Evolutionary conservation across 2,329 filamentous ascomycete genomes (phyloP), one percentile per base, ranked within the genome.

Genomic region (Reticulascus tulasneorum): DNA sequence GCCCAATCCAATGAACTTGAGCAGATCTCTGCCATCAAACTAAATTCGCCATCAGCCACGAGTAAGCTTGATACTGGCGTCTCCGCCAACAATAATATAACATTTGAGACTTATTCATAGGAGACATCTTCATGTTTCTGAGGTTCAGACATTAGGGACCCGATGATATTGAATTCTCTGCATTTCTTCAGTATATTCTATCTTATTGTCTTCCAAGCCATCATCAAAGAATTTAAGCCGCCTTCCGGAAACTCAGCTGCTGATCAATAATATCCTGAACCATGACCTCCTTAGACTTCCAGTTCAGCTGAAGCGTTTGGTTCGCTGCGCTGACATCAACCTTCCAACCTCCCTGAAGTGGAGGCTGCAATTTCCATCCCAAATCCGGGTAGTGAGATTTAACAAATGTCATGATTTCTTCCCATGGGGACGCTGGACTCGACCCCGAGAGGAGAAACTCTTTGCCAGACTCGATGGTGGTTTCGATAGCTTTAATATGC

Each of bases 361-460:
- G 18, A 3, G 35, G 16, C 9, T 37, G 20, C 0, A 37, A 15
- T 7, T 32, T 21, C 11, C 17, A 26, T 8, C 12, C 28, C 8
- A 23, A 13, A 19, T 18, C 4, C 11, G 35, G 35, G 4, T 37
- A 37, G 8, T 31, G 9, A 9, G n/a, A 16, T 16, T 37, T 27
- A 9, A 21, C 17, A n/a, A 17, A 2, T 9, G 17, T 16, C 6
- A 23, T 29, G 9, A 37, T 9, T 10, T 26, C 35, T 2, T 22
- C 21, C 28, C 35, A 32, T 5, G 28, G 13, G 6, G 21, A 12
- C 7, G 17, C 13, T 10, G 17, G 30, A n/a, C 26, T n/a, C n/a
- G n/a, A n/a, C n/a, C n/a, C 36, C 22, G 39, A 28, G 16, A 40
- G 24, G 4, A 40, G 1, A 20, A 38, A 37, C 11, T 40, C 38